Evolutionary conservation across 306 rosid species (phyloP), one percentile per base, ranked within the genome.

Genomic region (Macrotyloma uniflorum): DNA sequence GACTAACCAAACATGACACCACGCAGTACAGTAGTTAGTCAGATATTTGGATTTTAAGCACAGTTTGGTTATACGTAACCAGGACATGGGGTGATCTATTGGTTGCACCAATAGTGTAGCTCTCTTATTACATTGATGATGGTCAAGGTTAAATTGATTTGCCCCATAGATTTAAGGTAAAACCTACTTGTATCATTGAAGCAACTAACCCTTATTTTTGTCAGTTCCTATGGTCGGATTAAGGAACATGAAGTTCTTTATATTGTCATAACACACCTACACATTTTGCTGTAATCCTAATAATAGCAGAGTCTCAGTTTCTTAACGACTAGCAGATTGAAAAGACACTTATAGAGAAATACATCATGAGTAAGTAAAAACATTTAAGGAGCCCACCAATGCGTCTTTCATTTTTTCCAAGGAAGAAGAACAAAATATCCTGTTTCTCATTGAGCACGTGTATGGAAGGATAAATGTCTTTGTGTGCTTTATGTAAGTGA

Each of bases 201-300:
- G 61, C 24, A 72, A 66, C 76, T 59, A 47, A 71, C 50, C 53
- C 71, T 72, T 80, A 32, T 47, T 80, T 77, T 38, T 22, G 26
- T 32, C 6, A 61, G 36, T 75, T 71, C 62, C 36, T 22, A 33
- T 43, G 61, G 15, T 59, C 6, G 11, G 71, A 50, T 62, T 18
- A 35, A 45, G 49, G 65, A 72, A 50, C 28, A 30, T 38, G 42
- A 47, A 51, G 70, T 36, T 26, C 35, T 77, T 64, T 57, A 71
- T 8, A 2, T 47, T 43, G 68, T 57, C 67, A 72, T 59, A 66
- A 24, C 14, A 38, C 23, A 19, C 45, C 35, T 16, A 8, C 9
- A 15, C 15, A 74, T 8, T 6, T 53, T 49, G 16, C 14, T 43
- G 74, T 3, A 50, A 33, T 73, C 42, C 28, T 63, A 67, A 74